These are phyloP conservation scores for Xylariaceae sp. DNA, from an alignment of 2,329 filamentous ascomycete genomes.

Conservation along the genomic window DNA sequence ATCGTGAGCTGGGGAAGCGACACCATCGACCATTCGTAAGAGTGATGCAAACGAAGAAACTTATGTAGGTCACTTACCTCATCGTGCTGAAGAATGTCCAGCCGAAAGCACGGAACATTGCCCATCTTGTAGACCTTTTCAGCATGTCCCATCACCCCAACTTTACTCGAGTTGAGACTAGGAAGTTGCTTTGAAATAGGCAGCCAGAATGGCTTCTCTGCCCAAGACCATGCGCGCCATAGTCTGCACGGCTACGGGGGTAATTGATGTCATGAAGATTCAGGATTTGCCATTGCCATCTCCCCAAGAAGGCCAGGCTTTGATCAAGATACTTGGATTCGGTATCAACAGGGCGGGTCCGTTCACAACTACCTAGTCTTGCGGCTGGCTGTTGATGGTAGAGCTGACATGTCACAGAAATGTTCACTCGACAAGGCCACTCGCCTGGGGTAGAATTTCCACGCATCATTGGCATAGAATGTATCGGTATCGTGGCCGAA, in stretches of 20 bases:
- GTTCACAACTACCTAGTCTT: neutral
- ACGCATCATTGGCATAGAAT: slow-evolving; percentile 43
- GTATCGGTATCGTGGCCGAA: slow-evolving; percentile 35
- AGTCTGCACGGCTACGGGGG: slow-evolving; percentile 35
- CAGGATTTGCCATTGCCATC: slow-evolving; percentile 33
- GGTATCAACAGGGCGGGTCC: slow-evolving; percentile 37
- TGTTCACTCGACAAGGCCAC: slow-evolving; percentile 42
- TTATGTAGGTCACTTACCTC: no score
- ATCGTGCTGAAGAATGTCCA: no score
- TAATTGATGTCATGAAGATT: slow-evolving; percentile 35
- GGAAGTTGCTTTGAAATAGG: no score
- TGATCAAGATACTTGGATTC: slow-evolving; percentile 38
- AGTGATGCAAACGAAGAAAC: no score
- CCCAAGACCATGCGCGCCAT: slow-evolving; percentile 38
- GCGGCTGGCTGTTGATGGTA: neutral
- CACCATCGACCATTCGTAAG: no score
- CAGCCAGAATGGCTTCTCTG: slow-evolving; percentile 5
- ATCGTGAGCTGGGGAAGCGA: no score
- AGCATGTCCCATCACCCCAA: no score
- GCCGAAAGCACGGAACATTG: no score
- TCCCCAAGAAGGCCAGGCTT: slow-evolving; percentile 32
- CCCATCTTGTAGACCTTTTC: no score
- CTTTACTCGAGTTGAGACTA: no score
- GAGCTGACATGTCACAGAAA: slow-evolving; percentile 27
- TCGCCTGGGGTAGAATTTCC: slow-evolving; percentile 36